phyloP scores from a whole-genome alignment of 805 yeast species.

The Metschnikowia corniflorae region DNA sequence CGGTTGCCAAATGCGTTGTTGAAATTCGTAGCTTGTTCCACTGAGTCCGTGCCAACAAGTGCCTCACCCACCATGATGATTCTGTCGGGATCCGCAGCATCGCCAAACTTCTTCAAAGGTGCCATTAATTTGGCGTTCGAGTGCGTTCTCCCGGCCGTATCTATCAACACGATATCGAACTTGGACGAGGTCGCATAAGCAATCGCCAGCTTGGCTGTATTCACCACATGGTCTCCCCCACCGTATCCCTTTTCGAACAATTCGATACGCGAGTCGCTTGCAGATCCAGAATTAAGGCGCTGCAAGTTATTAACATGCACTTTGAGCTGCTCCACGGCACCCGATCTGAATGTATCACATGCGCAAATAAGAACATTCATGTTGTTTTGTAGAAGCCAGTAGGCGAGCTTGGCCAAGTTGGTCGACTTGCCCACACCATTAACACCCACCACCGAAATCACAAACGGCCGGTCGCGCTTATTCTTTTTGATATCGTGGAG shows the following conservation, averaged over 20 bases:
- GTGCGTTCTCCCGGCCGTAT: conserved; percentile 97
- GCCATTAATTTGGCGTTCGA: conserved; percentile 94
- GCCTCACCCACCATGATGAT: conserved; percentile 99
- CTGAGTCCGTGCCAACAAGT: conserved; percentile 94
- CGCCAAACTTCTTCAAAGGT: conserved; percentile 90
- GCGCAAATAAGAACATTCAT: conserved; percentile 87
- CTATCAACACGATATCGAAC: conserved; percentile 86
- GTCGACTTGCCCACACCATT: conserved; percentile 98
- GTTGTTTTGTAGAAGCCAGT: conserved; percentile 91
- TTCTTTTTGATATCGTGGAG: conserved; percentile 70
- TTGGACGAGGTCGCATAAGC: conserved; percentile 65
- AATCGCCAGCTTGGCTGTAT: conserved; percentile 88
- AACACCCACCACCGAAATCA: conserved; percentile 96
- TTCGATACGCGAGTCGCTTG: conserved; percentile 50
- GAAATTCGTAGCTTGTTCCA: conserved; percentile 90
- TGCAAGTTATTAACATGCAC: conserved; percentile 87
- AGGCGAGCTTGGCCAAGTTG: conserved; percentile 88
- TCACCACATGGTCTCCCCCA: conserved; percentile 90
- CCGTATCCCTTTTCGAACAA: conserved; percentile 94
- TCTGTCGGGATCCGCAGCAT: conserved; percentile 91
- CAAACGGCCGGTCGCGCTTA: conserved; percentile 61
- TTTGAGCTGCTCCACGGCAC: conserved; percentile 96
- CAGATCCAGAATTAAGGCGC: conserved; percentile 52
- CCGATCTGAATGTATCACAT: conserved; percentile 96
- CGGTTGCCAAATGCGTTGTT: conserved; percentile 87